These are phyloP conservation scores for Luffa aegyptiaca DNA, from an alignment of 306 rosid species.

Conservation along the genomic window DNA sequence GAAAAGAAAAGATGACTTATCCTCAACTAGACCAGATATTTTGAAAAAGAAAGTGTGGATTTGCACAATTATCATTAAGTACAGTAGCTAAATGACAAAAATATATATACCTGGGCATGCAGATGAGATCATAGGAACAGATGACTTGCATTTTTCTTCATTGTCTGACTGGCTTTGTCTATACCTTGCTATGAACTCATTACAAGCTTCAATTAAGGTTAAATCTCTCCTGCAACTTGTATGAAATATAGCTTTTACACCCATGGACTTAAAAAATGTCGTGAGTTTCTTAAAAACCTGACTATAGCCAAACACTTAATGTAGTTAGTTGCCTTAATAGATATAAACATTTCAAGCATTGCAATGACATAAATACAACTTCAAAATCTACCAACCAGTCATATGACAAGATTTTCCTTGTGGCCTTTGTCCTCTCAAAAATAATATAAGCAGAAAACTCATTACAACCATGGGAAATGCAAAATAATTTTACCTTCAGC, in stretches of 20 bases:
- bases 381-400: not conserved
- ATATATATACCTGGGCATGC: conserved; percentile 90
- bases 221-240: conserved; percentile 90
- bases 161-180: conserved; percentile 36
- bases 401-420: not conserved
- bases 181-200: conserved; percentile 70
- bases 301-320: conserved; percentile 7
- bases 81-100: not conserved
- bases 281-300: conserved; percentile 78
- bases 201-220: conserved; percentile 72
- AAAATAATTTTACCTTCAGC: conserved; percentile 39
- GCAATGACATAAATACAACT: not conserved
- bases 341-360: not conserved
- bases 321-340: not conserved
- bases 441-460: not conserved
- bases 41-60: not conserved
- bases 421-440: not conserved
- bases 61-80: not conserved
- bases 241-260: conserved; percentile 81
- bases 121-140: conserved; percentile 84
- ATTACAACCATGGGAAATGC: conserved; percentile 6
- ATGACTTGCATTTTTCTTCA: conserved; percentile 32
- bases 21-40: not conserved
- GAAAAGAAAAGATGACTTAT: not conserved
- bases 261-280: conserved; percentile 71